Base-by-base conservation (phyloP, 176 grass and related monocot genomes). In the Paspalum vaginatum region DNA sequence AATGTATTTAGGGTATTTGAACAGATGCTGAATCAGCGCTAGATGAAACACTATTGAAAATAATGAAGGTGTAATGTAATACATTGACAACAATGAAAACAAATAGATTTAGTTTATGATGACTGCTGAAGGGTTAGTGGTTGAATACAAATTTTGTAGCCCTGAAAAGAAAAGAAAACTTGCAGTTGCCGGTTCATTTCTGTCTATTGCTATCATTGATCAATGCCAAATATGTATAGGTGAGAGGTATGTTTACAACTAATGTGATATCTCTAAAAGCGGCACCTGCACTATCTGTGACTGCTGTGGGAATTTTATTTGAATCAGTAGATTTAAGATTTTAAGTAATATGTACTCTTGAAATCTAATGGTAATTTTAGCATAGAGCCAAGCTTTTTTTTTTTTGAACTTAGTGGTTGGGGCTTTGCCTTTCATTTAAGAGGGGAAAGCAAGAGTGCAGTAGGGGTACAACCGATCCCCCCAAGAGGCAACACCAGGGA, bases 361-460 rank as follows among this genome's bases (percentile, higher is more conserved):
- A 17, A 16, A 12, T 76, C 54, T 25, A 60, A 38, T 9, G 39
- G 38, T 75, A 59, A 55, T 22, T 59, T 43, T 16, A 75, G 50
- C 49, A 50, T 39, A 74, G 18, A 74, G 50, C 9, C 27, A 74
- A 20, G 68, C 21, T 72, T n/a, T n/a, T n/a, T n/a, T n/a, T n/a
- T n/a, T n/a, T n/a, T n/a, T n/a, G n/a, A n/a, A n/a, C n/a, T n/a
- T n/a, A n/a, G n/a, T n/a, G n/a, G n/a, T n/a, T n/a, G n/a, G n/a
- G n/a, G n/a, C n/a, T n/a, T n/a, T n/a, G n/a, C n/a, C n/a, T n/a
- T n/a, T n/a, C n/a, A n/a, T n/a, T n/a, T n/a, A n/a, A n/a, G n/a
- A n/a, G n/a, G n/a, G n/a, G n/a, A n/a, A n/a, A n/a, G n/a, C n/a
- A n/a, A n/a, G n/a, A n/a, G n/a, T n/a, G n/a, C n/a, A n/a, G n/a